phyloP scores from a whole-genome alignment of 768 basidiomycete species.

The Kwoniella heveanensis region DNA sequence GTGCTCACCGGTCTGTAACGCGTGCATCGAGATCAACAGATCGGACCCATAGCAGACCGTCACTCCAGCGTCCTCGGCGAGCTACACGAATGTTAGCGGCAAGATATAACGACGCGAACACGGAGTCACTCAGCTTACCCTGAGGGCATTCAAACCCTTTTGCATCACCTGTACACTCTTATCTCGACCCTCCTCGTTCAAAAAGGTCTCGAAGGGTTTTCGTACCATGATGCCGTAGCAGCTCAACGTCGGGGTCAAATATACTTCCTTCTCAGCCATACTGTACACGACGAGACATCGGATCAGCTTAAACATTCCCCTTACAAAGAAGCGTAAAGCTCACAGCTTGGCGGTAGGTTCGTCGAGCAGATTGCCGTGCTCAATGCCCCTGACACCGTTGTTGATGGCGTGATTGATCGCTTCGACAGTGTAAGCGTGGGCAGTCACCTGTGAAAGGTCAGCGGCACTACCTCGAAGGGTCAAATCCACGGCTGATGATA shows the following conservation, averaged over 20 bases:
- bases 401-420: conserved; percentile 34
- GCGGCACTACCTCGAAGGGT: no score
- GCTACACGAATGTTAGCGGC: no score
- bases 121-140: no score
- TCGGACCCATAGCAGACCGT: conserved; percentile 35
- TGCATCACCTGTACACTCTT: conserved; percentile 28
- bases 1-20: conserved; percentile 25
- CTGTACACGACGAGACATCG: no score
- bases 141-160: conserved; percentile 30
- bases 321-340: no score
- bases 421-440: conserved; percentile 32
- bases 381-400: conserved; percentile 35
- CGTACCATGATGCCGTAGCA: conserved; percentile 30
- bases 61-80: conserved; percentile 31
- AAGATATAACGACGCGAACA: no score
- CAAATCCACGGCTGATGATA: no score
- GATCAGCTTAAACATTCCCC: no score
- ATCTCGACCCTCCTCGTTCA: conserved; percentile 22
- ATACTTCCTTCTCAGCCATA: conserved; percentile 38
- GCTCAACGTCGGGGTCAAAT: conserved; percentile 37
- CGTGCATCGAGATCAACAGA: conserved; percentile 28
- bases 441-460: no score
- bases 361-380: conserved; percentile 37
- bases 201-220: conserved; percentile 30
- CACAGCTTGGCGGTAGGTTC: conserved; percentile 30